Evolutionary conservation across 169 alveolate species (phyloP), one percentile per base, ranked within the genome.

Genomic region (Perkinsus chesapeaki): DNA sequence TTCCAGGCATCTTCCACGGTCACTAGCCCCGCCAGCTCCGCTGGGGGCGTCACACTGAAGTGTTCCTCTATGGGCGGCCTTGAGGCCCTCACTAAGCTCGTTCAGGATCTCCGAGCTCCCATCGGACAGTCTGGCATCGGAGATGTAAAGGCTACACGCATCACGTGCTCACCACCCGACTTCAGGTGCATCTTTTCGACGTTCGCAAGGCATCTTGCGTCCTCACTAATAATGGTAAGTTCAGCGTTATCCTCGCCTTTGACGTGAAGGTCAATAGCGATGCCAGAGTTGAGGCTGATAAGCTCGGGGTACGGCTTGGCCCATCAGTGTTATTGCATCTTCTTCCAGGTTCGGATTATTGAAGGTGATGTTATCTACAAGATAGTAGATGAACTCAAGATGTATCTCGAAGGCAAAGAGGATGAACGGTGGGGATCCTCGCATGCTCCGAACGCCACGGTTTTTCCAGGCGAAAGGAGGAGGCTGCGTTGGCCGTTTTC

Each of bases 351-450:
- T 38, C 98, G 97, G 93, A 98, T 99, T 73, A 98, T 99, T 96
- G 96, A 98, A 37, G 99, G 99, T 72, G 99, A 99, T 93, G 99
- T 99, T 93, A 99, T 99, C 90, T 99, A 99, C 96, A 99, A 99
- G 94, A 97, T 99, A 92, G 98, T 98, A 92, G 99, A 99, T 96
- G 96, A 97, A 92, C 99, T 98, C 95, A 98, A 98, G 19, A 98
- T 96, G 72, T 98, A 98, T 96, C 97, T 98, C 93, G 96, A 97
- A 94, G 98, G 98, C 93, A 95, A 97, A 91, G 98, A 96, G 92
- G 99, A 97, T 91, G 98, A 97, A 97, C 91, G 47, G 91, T 73
- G 91, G 12, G 91, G n/a, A n/a, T n/a, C 39, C 27, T 31, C n/a
- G 39, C 39, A 38, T 36, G 91, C 23, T 36, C 39, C 3, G 3